Percentiles rank a stretch among this genome's conserved stretches.
Conservation (phyloP, 2,329 filamentous ascomycete species). For the Sporothrix luriei region DNA sequence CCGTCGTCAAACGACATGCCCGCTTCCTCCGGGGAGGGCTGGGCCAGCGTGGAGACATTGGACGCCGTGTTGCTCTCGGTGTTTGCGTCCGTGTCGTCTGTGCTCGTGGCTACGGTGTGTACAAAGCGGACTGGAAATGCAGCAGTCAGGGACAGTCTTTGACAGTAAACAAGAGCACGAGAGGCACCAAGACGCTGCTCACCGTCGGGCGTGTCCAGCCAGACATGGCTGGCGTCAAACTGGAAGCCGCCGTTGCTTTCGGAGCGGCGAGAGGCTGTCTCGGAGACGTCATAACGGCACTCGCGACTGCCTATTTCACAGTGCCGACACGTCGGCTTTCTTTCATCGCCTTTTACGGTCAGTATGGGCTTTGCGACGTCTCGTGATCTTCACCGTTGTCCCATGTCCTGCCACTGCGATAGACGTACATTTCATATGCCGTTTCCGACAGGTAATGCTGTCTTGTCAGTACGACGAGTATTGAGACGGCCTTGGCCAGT, state of each 20-base stretch:
- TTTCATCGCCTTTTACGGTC: constrained; percentile 2
- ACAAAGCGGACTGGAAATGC: neutral
- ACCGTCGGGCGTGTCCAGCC: constrained; percentile 20
- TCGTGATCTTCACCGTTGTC: neutral
- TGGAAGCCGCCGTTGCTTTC: constrained; percentile 16
- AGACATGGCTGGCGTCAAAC: constrained; percentile 17
- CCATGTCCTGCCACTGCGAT: neutral
- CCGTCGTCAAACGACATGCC: neutral
- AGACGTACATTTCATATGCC: constrained; percentile 24
- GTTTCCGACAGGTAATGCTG: constrained; percentile 13
- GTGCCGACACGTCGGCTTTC: neutral
- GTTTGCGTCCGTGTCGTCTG: neutral
- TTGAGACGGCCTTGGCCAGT: too few species aligned
- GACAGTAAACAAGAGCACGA: too few species aligned
- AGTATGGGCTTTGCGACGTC: too few species aligned
- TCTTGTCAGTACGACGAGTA: neutral
- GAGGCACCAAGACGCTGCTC: neutral
- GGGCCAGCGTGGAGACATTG: neutral
- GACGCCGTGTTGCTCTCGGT: neutral
- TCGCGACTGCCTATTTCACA: neutral
- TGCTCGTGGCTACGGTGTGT: neutral
- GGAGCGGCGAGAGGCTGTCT: neutral
- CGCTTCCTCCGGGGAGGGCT: neutral
- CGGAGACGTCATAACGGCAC: neutral
- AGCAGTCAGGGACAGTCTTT: too few species aligned